These are phyloP conservation scores for Massariosphaeria phaeospora DNA, from an alignment of 495 filamentous ascomycete species.

Conservation along the genomic window DNA sequence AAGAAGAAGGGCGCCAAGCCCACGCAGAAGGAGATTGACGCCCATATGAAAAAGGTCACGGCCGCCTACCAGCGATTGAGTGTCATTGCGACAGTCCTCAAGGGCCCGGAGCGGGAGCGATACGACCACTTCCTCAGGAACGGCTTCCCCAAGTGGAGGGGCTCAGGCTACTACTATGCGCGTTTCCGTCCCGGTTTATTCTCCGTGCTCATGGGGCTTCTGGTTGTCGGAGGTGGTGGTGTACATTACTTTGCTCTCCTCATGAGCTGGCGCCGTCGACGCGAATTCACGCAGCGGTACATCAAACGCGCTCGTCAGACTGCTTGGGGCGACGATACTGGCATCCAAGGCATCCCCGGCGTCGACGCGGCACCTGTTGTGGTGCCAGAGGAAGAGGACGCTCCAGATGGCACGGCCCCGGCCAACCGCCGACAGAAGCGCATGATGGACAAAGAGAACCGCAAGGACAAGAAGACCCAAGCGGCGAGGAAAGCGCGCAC, in stretches of 20 bases:
- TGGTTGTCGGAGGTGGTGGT: constrained; percentile 74
- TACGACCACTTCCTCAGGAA: constrained; percentile 94
- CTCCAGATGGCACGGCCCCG: constrained; percentile 37
- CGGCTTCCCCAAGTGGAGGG: constrained; percentile 93
- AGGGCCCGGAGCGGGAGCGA: constrained; percentile 70
- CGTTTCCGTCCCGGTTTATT: constrained; percentile 87
- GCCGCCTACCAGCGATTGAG: constrained; percentile 78
- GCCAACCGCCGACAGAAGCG: constrained; percentile 86
- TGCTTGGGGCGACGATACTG: constrained; percentile 79
- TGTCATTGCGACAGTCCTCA: constrained; percentile 77
- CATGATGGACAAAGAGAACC: constrained; percentile 72
- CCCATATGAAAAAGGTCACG: constrained; percentile 67
- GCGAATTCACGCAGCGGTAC: constrained; percentile 84
- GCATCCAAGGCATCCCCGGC: constrained; percentile 63
- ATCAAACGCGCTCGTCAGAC: constrained; percentile 81
- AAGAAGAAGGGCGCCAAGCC: constrained; percentile 57
- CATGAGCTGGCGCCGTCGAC: constrained; percentile 80
- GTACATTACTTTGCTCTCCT: constrained; percentile 80
- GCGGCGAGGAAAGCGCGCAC: constrained; percentile 46
- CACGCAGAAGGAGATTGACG: constrained; percentile 63
- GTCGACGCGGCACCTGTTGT: constrained; percentile 41
- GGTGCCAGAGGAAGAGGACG: constrained; percentile 42
- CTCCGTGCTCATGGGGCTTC: constrained; percentile 75
- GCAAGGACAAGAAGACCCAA: constrained; percentile 43
- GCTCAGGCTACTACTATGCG: constrained; percentile 95